These are phyloP conservation scores for Ettlia oleoabundans DNA, from an alignment of 139 green algal genomes.

Conservation along the genomic window DNA sequence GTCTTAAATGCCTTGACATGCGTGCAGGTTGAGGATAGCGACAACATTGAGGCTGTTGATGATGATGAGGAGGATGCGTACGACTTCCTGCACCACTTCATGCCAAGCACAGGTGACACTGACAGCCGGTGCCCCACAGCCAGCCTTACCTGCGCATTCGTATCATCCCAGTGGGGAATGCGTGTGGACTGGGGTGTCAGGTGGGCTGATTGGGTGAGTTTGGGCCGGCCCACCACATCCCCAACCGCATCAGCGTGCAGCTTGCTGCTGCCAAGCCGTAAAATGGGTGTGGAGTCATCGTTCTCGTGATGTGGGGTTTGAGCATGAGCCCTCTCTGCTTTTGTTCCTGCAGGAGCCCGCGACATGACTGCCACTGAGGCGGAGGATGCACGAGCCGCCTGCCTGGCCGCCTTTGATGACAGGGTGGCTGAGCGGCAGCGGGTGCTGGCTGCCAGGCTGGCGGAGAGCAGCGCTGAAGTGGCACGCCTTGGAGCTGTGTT, in stretches of 20 bases:
- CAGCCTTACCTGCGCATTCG: too few relatives aligned
- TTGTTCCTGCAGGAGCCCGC: conserved; percentile 47
- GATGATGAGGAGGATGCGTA: conserved; percentile 41
- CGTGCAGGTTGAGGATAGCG: conserved; percentile 39
- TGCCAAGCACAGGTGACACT: conserved; percentile 69
- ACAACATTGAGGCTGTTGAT: neutral
- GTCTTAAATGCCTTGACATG: neutral
- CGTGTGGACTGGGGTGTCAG: too few relatives aligned
- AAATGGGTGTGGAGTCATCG: too few relatives aligned
- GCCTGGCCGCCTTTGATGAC: conserved; percentile 28
- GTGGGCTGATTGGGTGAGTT: too few relatives aligned
- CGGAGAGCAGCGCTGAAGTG: conserved; percentile 6
- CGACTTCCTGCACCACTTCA: conserved; percentile 77
- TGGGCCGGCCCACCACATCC: neutral
- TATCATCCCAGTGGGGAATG: too few relatives aligned
- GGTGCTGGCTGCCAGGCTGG: conserved; percentile 6
- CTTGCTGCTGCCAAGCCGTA: too few relatives aligned
- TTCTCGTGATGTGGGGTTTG: too few relatives aligned
- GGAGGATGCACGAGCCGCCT: conserved; percentile 29
- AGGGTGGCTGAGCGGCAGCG: neutral
- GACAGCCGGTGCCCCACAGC: neutral
- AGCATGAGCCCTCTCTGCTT: neutral
- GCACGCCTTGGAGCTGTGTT: neutral
- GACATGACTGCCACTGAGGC: conserved; percentile 66
- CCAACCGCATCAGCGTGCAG: too few relatives aligned